Evolutionary conservation across 176 grass and related monocot genomes (phyloP).

Genomic region (Triticum timopheevii): DNA sequence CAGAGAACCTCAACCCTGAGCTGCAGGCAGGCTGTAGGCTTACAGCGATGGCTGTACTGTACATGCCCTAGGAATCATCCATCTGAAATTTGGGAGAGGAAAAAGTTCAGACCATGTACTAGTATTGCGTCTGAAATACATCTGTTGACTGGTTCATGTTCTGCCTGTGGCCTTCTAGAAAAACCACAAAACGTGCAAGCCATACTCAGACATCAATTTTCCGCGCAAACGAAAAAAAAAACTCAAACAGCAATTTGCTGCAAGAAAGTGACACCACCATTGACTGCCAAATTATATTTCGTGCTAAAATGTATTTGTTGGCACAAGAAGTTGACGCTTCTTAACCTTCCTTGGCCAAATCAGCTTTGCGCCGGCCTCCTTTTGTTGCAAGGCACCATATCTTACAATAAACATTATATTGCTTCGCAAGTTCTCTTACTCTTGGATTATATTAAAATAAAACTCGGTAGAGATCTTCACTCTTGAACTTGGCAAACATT

Average conservation of each 20-base stretch:
- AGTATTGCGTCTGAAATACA: background rate
- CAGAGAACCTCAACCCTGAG: background rate
- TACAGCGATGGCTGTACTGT: background rate
- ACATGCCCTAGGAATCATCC: background rate
- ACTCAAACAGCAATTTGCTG: background rate
- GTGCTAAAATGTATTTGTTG: background rate
- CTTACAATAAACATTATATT: background rate
- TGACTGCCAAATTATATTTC: background rate
- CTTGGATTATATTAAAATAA: background rate
- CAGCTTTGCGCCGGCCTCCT: background rate
- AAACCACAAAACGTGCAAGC: slow-evolving; percentile 22
- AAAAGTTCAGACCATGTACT: background rate
- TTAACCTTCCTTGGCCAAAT: background rate
- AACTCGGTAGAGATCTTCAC: background rate
- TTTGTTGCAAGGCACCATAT: background rate
- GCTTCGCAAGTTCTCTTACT: slow-evolving; percentile 17
- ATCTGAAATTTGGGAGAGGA: slow-evolving; percentile 34
- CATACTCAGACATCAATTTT: slow-evolving; percentile 9
- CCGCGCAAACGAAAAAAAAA: too few relatives aligned
- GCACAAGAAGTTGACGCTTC: background rate
- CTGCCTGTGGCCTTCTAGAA: background rate
- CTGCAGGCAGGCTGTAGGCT: background rate
- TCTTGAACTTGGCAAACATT: background rate
- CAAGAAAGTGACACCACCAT: slow-evolving; percentile 15
- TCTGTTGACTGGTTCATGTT: background rate